These are phyloP conservation scores for Cutaneotrichosporon cyanovorans DNA, from an alignment of 1,284 basidiomycete genomes.

Conservation along the genomic window DNA sequence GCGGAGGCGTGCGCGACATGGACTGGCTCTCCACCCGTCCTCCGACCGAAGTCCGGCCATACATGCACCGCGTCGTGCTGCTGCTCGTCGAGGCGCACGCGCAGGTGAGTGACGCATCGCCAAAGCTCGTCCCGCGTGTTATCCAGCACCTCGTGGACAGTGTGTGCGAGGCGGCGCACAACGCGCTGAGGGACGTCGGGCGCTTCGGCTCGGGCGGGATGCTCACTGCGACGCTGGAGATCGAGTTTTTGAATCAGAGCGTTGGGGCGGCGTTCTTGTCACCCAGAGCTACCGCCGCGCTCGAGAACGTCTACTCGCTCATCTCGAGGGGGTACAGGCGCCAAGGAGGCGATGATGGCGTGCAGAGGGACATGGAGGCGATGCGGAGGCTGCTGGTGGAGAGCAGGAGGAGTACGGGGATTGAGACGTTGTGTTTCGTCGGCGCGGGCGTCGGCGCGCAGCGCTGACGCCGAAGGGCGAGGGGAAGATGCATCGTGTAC, in stretches of 20 bases:
- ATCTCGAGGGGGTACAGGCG: slow-evolving; percentile 86
- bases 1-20: slow-evolving; percentile 68
- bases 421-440: slow-evolving; percentile 77
- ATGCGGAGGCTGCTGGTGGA: slow-evolving; percentile 85
- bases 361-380: slow-evolving; percentile 78
- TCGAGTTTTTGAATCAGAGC: slow-evolving; percentile 97
- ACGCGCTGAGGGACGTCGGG: slow-evolving; percentile 75
- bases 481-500: no score
- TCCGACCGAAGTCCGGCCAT: slow-evolving; percentile 85
- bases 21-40: slow-evolving; percentile 88
- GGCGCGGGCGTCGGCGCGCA: no score
- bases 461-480: no score
- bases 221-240: slow-evolving; percentile 96
- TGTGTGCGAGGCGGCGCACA: slow-evolving; percentile 70
- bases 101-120: slow-evolving; percentile 72
- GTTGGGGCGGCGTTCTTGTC: slow-evolving; percentile 74
- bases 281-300: slow-evolving; percentile 64
- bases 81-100: slow-evolving; percentile 87
- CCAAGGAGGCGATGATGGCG: slow-evolving; percentile 55
- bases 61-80: slow-evolving; percentile 85
- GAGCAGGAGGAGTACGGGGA: slow-evolving; percentile 78
- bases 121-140: slow-evolving; percentile 70
- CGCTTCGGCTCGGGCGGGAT: slow-evolving; percentile 97
- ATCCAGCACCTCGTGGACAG: slow-evolving; percentile 74
- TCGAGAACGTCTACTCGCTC: slow-evolving; percentile 86